Evolutionary conservation across 1,139 yeast species (phyloP).

Genomic region (Pichia sp.): DNA sequence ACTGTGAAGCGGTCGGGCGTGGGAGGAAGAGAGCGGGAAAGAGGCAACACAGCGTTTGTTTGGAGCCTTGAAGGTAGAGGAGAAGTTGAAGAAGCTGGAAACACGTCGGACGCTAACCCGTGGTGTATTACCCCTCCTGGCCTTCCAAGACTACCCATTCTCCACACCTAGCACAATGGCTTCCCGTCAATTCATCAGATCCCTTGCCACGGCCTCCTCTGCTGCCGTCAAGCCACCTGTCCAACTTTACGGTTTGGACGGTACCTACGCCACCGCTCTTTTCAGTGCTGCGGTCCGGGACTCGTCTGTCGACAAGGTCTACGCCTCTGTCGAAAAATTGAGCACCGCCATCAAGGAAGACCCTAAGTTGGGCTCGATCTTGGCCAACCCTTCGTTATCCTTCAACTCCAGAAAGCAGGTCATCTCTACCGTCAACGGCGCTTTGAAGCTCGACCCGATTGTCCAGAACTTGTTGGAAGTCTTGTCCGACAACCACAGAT

Average conservation of each 20-base stretch:
- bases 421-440: conserved; percentile 54
- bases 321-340: conserved; percentile 60
- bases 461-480: conserved; percentile 78
- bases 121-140: neutral
- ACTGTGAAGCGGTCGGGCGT: conserved; percentile 1
- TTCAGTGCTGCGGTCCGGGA: conserved; percentile 89
- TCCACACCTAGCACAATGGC: conserved; percentile 37
- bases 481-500: conserved; percentile 93
- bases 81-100: neutral
- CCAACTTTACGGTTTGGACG: conserved; percentile 92
- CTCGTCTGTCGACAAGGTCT: conserved; percentile 69
- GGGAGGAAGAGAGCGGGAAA: neutral
- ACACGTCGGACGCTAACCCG: neutral
- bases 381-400: conserved; percentile 82
- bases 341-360: conserved; percentile 57
- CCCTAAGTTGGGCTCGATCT: conserved; percentile 54
- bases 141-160: neutral
- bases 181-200: conserved; percentile 66
- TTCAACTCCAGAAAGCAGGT: conserved; percentile 68
- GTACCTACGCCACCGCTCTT: conserved; percentile 94
- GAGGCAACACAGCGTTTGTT: neutral
- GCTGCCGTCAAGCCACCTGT: conserved; percentile 81
- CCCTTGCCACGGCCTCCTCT: conserved; percentile 41
- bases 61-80: neutral
- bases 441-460: conserved; percentile 65